These are phyloP conservation scores for Suillus decipiens DNA, from an alignment of 768 basidiomycete species.

Conservation along the genomic window DNA sequence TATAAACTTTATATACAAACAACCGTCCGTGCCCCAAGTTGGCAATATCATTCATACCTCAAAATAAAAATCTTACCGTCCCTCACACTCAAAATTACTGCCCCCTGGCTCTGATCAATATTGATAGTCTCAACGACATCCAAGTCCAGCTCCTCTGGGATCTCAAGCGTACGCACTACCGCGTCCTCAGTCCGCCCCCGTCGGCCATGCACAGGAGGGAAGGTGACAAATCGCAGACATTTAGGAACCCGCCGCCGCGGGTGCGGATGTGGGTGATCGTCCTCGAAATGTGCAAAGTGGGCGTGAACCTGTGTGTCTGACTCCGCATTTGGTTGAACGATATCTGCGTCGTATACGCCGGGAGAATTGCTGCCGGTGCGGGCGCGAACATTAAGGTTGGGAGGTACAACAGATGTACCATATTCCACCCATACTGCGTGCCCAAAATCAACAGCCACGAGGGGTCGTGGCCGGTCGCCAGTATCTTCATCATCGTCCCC, in stretches of 20 bases:
- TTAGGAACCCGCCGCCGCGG: constrained; percentile 40
- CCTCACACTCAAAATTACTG: constrained; percentile 67
- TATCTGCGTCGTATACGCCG: background rate
- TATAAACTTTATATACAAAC: background rate
- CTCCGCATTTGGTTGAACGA: background rate
- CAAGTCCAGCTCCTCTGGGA: constrained; percentile 65
- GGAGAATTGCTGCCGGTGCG: background rate
- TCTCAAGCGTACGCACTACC: constrained; percentile 59
- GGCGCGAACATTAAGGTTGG: background rate
- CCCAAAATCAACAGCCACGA: constrained; percentile 86
- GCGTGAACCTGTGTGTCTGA: background rate
- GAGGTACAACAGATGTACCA: constrained; percentile 19
- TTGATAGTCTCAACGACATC: constrained; percentile 73
- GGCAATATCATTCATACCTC: constrained; percentile 50
- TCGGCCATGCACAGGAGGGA: constrained; percentile 48
- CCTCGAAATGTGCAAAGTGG: background rate
- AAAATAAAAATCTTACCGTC: constrained; percentile 73
- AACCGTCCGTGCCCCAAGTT: background rate
- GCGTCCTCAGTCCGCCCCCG: constrained; percentile 37
- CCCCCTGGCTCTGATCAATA: constrained; percentile 76
- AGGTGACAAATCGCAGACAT: constrained; percentile 68
- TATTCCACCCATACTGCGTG: constrained; percentile 86
- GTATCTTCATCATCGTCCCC: constrained; percentile 32
- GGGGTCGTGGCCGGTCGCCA: constrained; percentile 57
- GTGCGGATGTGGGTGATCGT: constrained; percentile 14